Base-by-base conservation (phyloP, 2,329 filamentous ascomycete genomes). In the Lojkania enalia region DNA sequence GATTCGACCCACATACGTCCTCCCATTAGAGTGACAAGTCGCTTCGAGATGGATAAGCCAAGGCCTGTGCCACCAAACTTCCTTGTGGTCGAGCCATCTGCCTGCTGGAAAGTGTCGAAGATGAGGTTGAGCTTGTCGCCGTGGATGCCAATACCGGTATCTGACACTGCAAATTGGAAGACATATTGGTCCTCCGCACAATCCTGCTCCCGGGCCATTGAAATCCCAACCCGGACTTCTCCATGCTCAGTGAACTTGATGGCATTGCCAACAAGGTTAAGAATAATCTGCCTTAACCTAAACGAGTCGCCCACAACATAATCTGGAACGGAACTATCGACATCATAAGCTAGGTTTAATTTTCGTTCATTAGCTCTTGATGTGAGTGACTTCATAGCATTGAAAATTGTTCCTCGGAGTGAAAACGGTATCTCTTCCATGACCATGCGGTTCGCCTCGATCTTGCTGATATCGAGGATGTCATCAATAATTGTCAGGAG, bases 231-330 rank as follows among this genome's bases (percentile, higher is more conserved):
- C 69, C 91, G 95, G 60, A 99, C 94, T 69, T 96, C 90, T 50
- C 94, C 94, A 61, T 95, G 87, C 71, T 97, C 92, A 2, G 94
- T 97, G 70, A 99, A 99, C 68, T 99, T 99, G 78, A 99, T 96
- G 43, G 94, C 92, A 63, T 99, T 99, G 64, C 94, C 94, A 42
- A 97, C 92, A 44, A 99, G 77, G 72, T 99, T 99, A 45, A 97
- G 81, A 51, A 97, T 96, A 60, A 99, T 95, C 72, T 99, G 94
- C 52, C 92, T 85, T 44, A 97, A 76, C 71, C 94, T 87, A 86
- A 96, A 97, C 1, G 91, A 95, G 69, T 99, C 94, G 50, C 94
- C 94, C 51, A 96, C 86, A 30, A 97, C 90, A 67, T 95, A 91
- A 69, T 97, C 92, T 3, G 92, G 92, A 31, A 97, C 90, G 3